Percentiles rank a stretch among this genome's conserved stretches.
Evolutionary conservation across 805 yeast species (phyloP).

Genomic region (Phaffomyces antillensis): DNA sequence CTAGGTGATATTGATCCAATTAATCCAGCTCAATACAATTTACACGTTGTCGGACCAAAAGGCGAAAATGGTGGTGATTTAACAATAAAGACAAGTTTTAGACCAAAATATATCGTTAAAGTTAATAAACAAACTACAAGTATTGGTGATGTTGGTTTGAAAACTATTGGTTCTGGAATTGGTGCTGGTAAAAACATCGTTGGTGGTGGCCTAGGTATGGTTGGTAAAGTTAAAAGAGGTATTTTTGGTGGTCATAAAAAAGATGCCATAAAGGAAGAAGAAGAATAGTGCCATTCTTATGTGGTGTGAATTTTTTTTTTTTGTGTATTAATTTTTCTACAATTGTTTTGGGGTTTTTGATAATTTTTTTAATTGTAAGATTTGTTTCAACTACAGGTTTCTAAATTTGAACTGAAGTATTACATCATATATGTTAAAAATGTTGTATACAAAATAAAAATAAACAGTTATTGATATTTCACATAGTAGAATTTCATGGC

Average conservation of each 20-base stretch:
- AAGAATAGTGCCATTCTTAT: no score
- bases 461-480: no score
- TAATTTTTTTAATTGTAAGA: no score
- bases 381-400: no score
- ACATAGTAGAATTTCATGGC: not conserved
- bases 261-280: constrained; percentile 6
- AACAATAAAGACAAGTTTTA: constrained; percentile 52
- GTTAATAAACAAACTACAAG: constrained; percentile 33
- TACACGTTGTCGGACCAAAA: constrained; percentile 39
- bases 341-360: no score
- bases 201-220: constrained; percentile 39
- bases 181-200: constrained; percentile 37
- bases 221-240: constrained; percentile 33
- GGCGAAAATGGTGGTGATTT: constrained; percentile 52
- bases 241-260: constrained; percentile 27
- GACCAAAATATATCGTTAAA: constrained; percentile 59
- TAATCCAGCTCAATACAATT: constrained; percentile 40
- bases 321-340: no score
- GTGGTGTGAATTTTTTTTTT: no score
- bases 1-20: constrained; percentile 57
- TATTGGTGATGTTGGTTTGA: constrained; percentile 43
- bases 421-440: no score
- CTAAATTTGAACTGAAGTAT: no score
- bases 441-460: no score
- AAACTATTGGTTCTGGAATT: constrained; percentile 42